These are phyloP conservation scores for Fusarium pilosicola DNA, from an alignment of 2,329 filamentous ascomycete genomes.

Conservation along the genomic window DNA sequence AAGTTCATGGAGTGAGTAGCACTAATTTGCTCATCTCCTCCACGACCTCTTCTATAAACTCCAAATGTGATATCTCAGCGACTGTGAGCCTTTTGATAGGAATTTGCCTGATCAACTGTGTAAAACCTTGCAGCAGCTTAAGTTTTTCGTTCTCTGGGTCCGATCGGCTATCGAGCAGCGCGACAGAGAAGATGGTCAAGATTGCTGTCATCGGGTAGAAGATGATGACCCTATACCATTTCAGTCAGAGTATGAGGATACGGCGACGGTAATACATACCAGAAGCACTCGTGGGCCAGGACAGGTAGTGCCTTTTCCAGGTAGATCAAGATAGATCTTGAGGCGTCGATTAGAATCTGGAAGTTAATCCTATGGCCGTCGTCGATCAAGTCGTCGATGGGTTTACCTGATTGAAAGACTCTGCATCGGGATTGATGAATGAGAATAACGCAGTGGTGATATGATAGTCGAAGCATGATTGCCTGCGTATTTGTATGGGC, in stretches of 20 bases:
- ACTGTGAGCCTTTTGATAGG: neutral
- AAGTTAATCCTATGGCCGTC: neutral
- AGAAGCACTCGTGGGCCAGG: conserved; percentile 1
- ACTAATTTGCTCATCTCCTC: neutral
- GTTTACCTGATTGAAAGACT: fast-evolving
- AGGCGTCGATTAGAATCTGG: neutral
- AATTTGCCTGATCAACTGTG: neutral
- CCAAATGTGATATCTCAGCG: neutral
- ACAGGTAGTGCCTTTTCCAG: neutral
- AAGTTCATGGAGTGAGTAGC: fast-evolving
- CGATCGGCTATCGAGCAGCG: neutral
- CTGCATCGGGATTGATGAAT: neutral
- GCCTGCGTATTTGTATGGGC: neutral
- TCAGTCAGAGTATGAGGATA: no score
- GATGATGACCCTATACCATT: neutral
- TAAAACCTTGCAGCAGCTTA: neutral
- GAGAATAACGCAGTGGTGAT: neutral
- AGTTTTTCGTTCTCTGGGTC: neutral
- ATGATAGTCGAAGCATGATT: neutral
- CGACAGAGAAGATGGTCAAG: neutral
- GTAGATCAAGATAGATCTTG: neutral
- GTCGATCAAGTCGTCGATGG: fast-evolving
- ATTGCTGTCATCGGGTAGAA: conserved; percentile 10
- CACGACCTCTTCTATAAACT: neutral
- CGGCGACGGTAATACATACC: neutral